These are phyloP conservation scores for Aspergillus pseudoterreus DNA, from an alignment of 2,329 filamentous ascomycete genomes.

Conservation along the genomic window DNA sequence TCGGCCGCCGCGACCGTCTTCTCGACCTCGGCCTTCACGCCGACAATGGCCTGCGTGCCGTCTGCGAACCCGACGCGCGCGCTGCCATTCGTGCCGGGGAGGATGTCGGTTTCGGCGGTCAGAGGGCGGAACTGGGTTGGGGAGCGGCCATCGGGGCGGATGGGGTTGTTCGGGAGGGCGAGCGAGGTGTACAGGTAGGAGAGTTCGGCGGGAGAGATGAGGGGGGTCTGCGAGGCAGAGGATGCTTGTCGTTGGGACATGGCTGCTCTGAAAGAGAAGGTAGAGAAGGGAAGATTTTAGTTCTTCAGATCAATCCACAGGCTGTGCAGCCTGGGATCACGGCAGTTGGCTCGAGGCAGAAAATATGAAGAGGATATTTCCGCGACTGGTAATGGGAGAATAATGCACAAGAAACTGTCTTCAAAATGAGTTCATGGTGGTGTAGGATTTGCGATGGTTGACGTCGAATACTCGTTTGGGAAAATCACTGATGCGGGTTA, in stretches of 20 bases:
- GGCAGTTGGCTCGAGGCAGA: neutral
- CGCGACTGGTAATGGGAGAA: neutral
- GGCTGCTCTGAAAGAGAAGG: neutral
- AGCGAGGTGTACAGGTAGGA: constrained; percentile 91
- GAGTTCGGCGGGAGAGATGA: constrained; percentile 91
- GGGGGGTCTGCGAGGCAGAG: constrained; percentile 46
- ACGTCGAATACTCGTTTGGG: constrained; percentile 13
- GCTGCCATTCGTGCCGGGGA: constrained; percentile 86
- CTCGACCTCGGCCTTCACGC: constrained; percentile 92
- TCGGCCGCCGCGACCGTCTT: constrained; percentile 51
- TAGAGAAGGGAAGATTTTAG: neutral
- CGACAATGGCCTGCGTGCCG: constrained; percentile 92
- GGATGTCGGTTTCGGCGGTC: constrained; percentile 82
- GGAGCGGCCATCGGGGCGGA: constrained; percentile 81
- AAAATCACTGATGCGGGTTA: constrained; percentile 29
- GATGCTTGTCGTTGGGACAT: constrained; percentile 64
- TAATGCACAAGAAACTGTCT: neutral
- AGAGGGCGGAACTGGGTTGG: constrained; percentile 86
- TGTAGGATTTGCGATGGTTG: neutral
- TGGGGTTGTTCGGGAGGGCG: constrained; percentile 65
- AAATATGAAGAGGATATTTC: neutral
- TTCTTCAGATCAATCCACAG: neutral
- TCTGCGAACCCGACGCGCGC: constrained; percentile 92
- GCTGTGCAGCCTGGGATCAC: neutral
- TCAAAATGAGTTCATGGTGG: neutral